Evolutionary conservation across 305 asterid species (phyloP), one percentile per base, ranked within the genome.

Genomic region (Solanum aculeatissimum): DNA sequence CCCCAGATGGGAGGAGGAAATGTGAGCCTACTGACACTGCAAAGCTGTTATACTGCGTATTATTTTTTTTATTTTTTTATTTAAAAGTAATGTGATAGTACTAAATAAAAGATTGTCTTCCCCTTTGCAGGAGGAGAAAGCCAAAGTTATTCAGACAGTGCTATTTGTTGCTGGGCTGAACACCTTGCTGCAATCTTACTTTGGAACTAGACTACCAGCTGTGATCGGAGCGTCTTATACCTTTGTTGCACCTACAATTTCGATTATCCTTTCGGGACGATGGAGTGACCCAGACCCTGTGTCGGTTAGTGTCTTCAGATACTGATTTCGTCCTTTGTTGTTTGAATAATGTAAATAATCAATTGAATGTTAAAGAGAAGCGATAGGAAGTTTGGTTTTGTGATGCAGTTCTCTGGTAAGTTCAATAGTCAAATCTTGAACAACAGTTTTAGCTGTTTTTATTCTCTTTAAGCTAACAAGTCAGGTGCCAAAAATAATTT

Each of bases 1-100:
- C 98, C 97, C 80, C 97, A 95, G 89, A 95, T 95, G 99, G 98
- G 99, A 89, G 99, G 98, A 49, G 96, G 98, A 93, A 93, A 95
- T 87, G 99, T 94, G 92, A 92, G 98, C 70, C 49, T 86, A 10
- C 23, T 27, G 63, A 47, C 60, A 25, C 16, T 19, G 32, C 16
- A 11, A 53, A 82, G 15, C 1, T 82, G 55, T 81, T 65, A 27
- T 29, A 70, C 66, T 47, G 85, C n/a, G 21, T 29, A 47, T 11
- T 19, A 10, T 77, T 9, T 15, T 2, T 7, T 77, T 49, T 43
- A 8, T 6, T 75, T 51, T 75, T 51, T 49, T 3, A 35, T 9
- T 51, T 27, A 27, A 51, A 77, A 51, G 29, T 51, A 18, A 14
- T 77, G 47, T 35, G 12, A 27, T 14, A 27, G 6, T 23, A 32